These are phyloP conservation scores for Geotrichum aggregatum DNA, from an alignment of 1,139 yeast genomes.

Conservation along the genomic window DNA sequence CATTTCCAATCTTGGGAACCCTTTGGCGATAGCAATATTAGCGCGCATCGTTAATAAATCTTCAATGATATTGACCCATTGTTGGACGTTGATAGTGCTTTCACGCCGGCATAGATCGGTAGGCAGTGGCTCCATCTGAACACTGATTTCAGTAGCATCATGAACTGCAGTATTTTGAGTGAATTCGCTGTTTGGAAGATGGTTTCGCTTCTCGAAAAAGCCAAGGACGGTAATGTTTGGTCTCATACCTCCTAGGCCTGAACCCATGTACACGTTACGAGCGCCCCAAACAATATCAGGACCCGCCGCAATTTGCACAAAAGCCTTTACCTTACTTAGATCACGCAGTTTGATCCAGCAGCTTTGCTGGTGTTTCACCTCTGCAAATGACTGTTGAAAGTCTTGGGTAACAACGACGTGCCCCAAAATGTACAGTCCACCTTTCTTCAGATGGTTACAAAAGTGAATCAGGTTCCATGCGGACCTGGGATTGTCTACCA, in stretches of 20 bases:
- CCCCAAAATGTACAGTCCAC: constrained; percentile 86
- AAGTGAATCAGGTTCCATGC: constrained; percentile 91
- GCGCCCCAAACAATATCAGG: constrained; percentile 95
- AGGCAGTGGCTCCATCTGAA: constrained; percentile 49
- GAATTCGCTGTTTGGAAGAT: neutral
- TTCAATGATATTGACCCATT: constrained; percentile 91
- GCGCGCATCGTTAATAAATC: constrained; percentile 90
- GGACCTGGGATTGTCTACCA: constrained; percentile 87
- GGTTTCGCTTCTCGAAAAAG: constrained; percentile 20
- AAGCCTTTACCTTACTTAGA: constrained; percentile 73
- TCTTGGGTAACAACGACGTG: constrained; percentile 66
- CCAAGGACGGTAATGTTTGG: constrained; percentile 78
- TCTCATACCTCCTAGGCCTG: constrained; percentile 95
- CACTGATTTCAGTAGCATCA: constrained; percentile 16
- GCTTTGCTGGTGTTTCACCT: constrained; percentile 62
- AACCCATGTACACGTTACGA: constrained; percentile 81
- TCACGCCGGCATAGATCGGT: constrained; percentile 78
- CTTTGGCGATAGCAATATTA: constrained; percentile 90
- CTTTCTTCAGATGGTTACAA: constrained; percentile 90
- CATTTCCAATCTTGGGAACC: constrained; percentile 59
- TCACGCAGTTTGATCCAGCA: constrained; percentile 87
- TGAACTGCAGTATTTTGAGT: neutral
- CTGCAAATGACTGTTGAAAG: constrained; percentile 60
- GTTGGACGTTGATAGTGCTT: constrained; percentile 60
- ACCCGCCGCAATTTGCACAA: constrained; percentile 86